Percentiles rank a stretch among this genome's conserved stretches.
These are phyloP conservation scores for Golubevia pallescens DNA, from an alignment of 1,284 basidiomycete genomes.

Conservation along the genomic window DNA sequence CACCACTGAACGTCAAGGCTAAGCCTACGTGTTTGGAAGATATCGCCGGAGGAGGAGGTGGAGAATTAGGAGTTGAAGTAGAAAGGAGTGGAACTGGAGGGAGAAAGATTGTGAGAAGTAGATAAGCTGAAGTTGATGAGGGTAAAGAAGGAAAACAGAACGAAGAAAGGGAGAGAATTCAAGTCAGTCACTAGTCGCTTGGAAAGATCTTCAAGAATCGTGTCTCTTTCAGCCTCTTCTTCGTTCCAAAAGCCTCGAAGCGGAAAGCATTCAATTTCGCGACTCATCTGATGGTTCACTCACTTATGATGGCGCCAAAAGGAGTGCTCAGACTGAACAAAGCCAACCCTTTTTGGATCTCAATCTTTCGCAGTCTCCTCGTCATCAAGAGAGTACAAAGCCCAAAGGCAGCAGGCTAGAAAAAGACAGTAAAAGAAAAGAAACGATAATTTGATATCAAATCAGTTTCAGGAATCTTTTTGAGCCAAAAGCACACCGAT, in stretches of 20 bases:
- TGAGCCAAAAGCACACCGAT: too few species aligned
- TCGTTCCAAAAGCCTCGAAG: too few species aligned
- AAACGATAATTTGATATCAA: not conserved
- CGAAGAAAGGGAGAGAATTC: not conserved
- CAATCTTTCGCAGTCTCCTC: conserved; percentile 22
- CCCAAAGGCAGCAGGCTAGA: conserved; percentile 46
- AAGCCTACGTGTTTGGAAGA: conserved; percentile 40
- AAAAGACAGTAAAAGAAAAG: not conserved
- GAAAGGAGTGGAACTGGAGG: not conserved
- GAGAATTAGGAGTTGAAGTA: not conserved
- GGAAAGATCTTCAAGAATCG: too few species aligned
- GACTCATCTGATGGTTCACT: conserved; percentile 7
- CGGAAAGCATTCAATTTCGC: too few species aligned
- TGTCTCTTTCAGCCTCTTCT: too few species aligned
- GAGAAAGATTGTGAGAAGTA: conserved; percentile 1
- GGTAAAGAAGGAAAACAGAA: not conserved
- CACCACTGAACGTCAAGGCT: conserved; percentile 50
- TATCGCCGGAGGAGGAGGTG: conserved; percentile 11
- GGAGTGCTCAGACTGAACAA: conserved; percentile 49
- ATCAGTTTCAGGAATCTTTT: too few species aligned
- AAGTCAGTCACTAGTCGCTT: not conserved
- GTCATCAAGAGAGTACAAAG: conserved; percentile 56
- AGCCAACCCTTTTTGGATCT: conserved; percentile 37
- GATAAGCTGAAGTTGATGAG: conserved; percentile 1
- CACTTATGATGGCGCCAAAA: conserved; percentile 37